Evolutionary conservation across 2,329 filamentous ascomycete species (phyloP), one percentile per base, ranked within the genome.

Genomic region (Fusarium falciforme): DNA sequence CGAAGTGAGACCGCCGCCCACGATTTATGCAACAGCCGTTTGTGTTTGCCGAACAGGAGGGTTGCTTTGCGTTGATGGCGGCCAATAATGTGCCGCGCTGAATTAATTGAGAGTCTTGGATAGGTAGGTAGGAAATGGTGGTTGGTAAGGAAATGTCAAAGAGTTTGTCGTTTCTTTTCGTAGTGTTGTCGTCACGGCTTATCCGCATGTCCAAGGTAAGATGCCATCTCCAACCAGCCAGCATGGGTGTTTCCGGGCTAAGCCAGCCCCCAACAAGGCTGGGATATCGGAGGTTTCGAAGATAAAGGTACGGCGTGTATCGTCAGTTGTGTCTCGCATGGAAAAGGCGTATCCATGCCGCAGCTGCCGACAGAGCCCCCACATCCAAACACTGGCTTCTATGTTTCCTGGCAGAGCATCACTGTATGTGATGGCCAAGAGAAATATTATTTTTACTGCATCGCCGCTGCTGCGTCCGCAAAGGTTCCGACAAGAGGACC

Each of bases 401-500:
- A 59, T 54, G 38, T 40, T 59, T 44, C 36, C 38, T 27, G 36
- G 14, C 42, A 38, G 29, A 52, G 29, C 6, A 22, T 60, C 52
- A 36, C 47, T 64, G 38, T 42, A 36, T 59, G 20, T 59, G 22
- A 61, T 64, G 25, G 49, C 31, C 36, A 44, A 20, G 49, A 36
- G 31, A 36, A 44, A 20, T 61, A 49, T 29, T 33, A 33, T 54
- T 14, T 60, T 70, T 72, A 82, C 77, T 83, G 83, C 83, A 88
- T 87, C 17, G 86, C 87, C 12, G 86, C 86, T 25, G 87, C 88
- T 25, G 89, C 89, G 77, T 91, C 89, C 52, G 88, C 87, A 83
- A 91, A 91, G 17, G 89, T 90, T 49, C 89, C 89, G 16, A 91
- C 88, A 44, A 91, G 85, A 54, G 87, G 85, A 16, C 78, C 82